Evolutionary conservation across 352 stramenopile species (phyloP), one percentile per base, ranked within the genome.

Genomic region (Phytophthora ramorum): DNA sequence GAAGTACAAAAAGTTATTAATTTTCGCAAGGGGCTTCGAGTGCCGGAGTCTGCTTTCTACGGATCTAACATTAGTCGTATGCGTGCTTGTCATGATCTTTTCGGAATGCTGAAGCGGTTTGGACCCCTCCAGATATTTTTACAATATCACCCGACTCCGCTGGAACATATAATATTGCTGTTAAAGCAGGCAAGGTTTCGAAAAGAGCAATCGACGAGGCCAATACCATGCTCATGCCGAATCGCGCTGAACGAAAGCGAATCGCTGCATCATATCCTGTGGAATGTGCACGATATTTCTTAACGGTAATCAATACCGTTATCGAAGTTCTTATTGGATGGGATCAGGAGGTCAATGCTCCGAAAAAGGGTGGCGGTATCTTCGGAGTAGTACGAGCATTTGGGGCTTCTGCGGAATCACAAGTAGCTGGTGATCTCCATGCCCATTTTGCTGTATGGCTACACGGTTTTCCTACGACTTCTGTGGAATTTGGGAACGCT

Each of bases 311-410:
- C 32, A 19, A 69, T 4, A 61, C 40, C 1, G 46, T 73, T 7
- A 66, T 78, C 12, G 46, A 49, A 0, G 12, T 50, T 10, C 7
- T 74, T 43, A 19, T 78, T 7, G 69, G 64, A 7, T 77, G 60
- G 69, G 47, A 71, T 58, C 26, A 45, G 20, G 40, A 24, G 1
- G 7, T 0, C 3, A 1, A 34, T 12, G 12, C n/a, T 2, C 64
- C 63, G 1, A 63, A 56, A 16, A 43, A 41, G 3, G 54, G 51
- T 10, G 69, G 69, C 12, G 63, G 69, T 0, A 51, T 70, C 20
- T 77, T 77, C 55, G 69, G 69, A 14, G 34, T 77, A 13, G 62
- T 76, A n/a, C 28, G 58, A 43, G 68, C 62, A 13, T 72, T 69
- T 69, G 22, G 45, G 13, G 62, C 35, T 7, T 48, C 69, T 6